These are phyloP conservation scores for Cryphonectria japonica DNA, from an alignment of 2,329 filamentous ascomycete species.

Conservation along the genomic window DNA sequence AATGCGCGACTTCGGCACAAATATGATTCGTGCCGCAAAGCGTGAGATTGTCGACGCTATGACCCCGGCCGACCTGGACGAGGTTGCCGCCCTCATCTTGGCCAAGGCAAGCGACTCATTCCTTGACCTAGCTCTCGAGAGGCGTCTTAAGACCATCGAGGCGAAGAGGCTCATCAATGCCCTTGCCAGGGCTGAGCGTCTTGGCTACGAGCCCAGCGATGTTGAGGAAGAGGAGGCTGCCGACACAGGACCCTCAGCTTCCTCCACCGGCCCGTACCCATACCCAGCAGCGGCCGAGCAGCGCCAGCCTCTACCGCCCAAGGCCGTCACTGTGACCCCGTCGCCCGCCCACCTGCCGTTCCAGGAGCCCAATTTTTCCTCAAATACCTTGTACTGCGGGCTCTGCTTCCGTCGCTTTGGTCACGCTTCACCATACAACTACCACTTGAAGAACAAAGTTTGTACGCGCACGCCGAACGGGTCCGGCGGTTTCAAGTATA, in stretches of 20 bases:
- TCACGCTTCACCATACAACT: slow-evolving; percentile 8
- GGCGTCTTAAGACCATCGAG: slow-evolving; percentile 56
- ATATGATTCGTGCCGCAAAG: slow-evolving; percentile 46
- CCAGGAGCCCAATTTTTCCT: not conserved
- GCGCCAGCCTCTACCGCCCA: slow-evolving; percentile 43
- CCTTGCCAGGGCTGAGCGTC: slow-evolving; percentile 58
- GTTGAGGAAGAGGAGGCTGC: slow-evolving; percentile 41
- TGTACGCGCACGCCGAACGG: slow-evolving; percentile 37
- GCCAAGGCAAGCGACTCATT: slow-evolving; percentile 52
- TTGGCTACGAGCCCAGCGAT: slow-evolving; percentile 59
- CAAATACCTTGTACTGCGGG: slow-evolving; percentile 15
- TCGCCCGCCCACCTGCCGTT: not conserved
- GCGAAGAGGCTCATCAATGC: slow-evolving; percentile 60
- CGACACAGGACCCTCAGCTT: not conserved
- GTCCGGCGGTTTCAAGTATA: slow-evolving; percentile 39
- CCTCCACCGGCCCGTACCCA: not conserved
- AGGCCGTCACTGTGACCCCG: slow-evolving; percentile 27
- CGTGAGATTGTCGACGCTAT: slow-evolving; percentile 48
- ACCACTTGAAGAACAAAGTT: slow-evolving; percentile 43
- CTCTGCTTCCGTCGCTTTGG: slow-evolving; percentile 31
- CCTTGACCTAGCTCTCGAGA: slow-evolving; percentile 56
- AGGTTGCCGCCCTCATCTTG: slow-evolving; percentile 48
- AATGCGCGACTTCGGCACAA: slow-evolving; percentile 51
- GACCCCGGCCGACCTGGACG: slow-evolving; percentile 47
- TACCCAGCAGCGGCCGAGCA: not conserved